phyloP scores from a whole-genome alignment of 495 filamentous ascomycete species.

The Jackrogersella minutella region DNA sequence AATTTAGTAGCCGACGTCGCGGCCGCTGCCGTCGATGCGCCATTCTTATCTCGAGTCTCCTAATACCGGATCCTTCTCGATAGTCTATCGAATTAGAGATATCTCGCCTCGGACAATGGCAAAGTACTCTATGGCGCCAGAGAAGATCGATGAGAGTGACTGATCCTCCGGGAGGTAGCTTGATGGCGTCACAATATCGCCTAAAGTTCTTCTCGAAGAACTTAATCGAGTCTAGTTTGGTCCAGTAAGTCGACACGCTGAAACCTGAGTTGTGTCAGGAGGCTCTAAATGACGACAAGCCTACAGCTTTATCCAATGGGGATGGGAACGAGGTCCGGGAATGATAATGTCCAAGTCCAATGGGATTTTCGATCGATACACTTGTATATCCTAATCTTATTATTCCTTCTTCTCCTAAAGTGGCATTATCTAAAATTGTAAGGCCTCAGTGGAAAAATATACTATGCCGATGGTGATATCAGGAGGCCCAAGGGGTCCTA shows the following conservation, averaged over 20 bases:
- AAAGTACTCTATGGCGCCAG: neutral
- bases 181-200: slow-evolving; percentile 1
- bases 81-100: slow-evolving; percentile 1
- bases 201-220: slow-evolving; percentile 2
- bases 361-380: slow-evolving; percentile 15
- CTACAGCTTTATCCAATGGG: slow-evolving; percentile 13
- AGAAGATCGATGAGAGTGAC: neutral
- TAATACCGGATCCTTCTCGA: neutral
- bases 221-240: slow-evolving; percentile 13
- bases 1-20: slow-evolving; percentile 32
- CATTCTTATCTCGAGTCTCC: slow-evolving; percentile 28
- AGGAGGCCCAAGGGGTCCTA: neutral
- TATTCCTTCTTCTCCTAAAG: neutral
- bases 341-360: slow-evolving; percentile 1
- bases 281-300: slow-evolving; percentile 18
- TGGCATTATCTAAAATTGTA: neutral
- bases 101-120: neutral
- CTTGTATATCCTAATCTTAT: neutral
- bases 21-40: slow-evolving; percentile 28
- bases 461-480: slow-evolving; percentile 14
- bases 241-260: slow-evolving; percentile 23
- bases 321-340: neutral
- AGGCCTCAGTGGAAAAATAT: neutral
- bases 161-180: neutral
- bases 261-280: slow-evolving; percentile 39